Base-by-base conservation (phyloP, 495 filamentous ascomycete genomes). In the Mycothermus thermophilus region DNA sequence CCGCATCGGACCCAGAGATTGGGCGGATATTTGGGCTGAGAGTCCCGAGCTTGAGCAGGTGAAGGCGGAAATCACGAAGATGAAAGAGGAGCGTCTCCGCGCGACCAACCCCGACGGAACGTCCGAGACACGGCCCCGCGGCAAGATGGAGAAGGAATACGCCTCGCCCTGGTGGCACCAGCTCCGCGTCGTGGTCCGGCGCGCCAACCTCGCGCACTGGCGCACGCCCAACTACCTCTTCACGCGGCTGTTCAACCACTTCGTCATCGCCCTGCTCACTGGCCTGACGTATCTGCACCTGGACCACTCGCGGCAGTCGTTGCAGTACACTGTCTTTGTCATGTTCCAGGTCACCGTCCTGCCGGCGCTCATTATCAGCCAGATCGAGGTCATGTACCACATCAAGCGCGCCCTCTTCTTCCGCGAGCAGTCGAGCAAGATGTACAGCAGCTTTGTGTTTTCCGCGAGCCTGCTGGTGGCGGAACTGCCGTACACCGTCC, bases 261-360 rank as follows among this genome's bases (percentile, higher is more conserved):
- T 83, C 35, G 69, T 69, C 44, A 78, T 87, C 38, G 69, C 78
- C 5, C 47, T 92, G 9, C 54, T 88, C 30, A 83, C 78, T 0
- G 83, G 83, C 21, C 62, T 92, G 12, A 74, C 71, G 17, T 90
- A 74, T 48, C 57, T 84, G 14, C 59, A 79, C 7, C 69, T 86
- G 3, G 74, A 81, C 42, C 50, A 83, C 39, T 77, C 74, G 1
- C 68, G 77, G 4, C 55, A 73, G 3, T 77, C 71, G 4, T 60
- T 88, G 13, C 83, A 92, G 44, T 77, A 85, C 56, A 74, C 74
- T 27, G 71, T 92, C 40, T 90, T 92, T 55, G 71, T 84, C 52
- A 76, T 84, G 48, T 90, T 88, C 66, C 81, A 85, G 52, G 66
- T 80, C 34, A 85, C 77, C 3, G 74, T 85, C 9, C 63, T 87